phyloP scores from a whole-genome alignment of 2,329 filamentous ascomycete genomes.

The Macroventuria anomochaeta region DNA sequence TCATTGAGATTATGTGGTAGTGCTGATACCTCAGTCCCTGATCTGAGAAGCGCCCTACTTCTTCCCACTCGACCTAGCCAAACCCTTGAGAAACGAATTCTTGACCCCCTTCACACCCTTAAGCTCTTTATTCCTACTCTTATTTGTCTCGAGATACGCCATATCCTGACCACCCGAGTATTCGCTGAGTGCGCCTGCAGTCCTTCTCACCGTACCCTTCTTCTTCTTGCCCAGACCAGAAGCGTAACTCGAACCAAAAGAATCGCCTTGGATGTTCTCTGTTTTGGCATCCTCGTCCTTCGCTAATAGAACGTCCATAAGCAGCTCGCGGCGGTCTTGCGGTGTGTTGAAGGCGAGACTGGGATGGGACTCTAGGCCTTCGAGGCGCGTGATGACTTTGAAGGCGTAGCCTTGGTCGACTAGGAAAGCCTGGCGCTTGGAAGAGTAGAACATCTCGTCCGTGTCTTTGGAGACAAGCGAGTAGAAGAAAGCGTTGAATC shows the following conservation, averaged over 20 bases:
- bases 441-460: conserved; percentile 96
- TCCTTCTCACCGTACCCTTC: conserved; percentile 73
- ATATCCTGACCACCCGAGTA: conserved; percentile 93
- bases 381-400: conserved; percentile 96
- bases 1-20: too few relatives aligned
- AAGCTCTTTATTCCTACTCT: conserved; percentile 55
- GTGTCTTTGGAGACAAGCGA: conserved; percentile 97
- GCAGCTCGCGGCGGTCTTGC: conserved; percentile 80
- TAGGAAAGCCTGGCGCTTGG: conserved; percentile 93
- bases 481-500: conserved; percentile 99
- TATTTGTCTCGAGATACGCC: conserved; percentile 71
- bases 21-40: too few relatives aligned
- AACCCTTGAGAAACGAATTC: conserved; percentile 55
- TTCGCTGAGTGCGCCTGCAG: conserved; percentile 83
- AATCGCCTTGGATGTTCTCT: conserved; percentile 72
- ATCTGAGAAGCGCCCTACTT: background rate
- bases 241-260: conserved; percentile 62
- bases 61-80: conserved; percentile 32
- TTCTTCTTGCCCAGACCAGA: conserved; percentile 56
- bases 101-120: conserved; percentile 48
- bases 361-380: conserved; percentile 85
- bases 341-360: conserved; percentile 81
- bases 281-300: conserved; percentile 75
- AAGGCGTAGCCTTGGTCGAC: conserved; percentile 99
- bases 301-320: conserved; percentile 88